Conservation (phyloP, 805 yeast genomes). For the Priceomyces melissophilus region DNA sequence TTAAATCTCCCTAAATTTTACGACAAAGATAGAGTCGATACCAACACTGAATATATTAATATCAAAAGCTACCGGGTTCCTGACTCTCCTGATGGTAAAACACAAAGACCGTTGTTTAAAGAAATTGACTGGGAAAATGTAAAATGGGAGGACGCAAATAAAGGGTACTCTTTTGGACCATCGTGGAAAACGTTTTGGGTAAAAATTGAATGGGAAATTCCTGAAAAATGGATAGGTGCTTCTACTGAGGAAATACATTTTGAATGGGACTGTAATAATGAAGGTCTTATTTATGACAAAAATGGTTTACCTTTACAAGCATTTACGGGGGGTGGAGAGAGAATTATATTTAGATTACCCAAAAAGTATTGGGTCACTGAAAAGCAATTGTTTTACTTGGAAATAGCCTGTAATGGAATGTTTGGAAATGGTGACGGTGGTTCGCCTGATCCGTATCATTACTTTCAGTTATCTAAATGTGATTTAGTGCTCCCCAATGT, state of each 20-base stretch:
- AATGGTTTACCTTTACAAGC: constrained; percentile 77
- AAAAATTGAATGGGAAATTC: constrained; percentile 61
- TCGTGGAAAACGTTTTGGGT: constrained; percentile 98
- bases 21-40: constrained; percentile 55
- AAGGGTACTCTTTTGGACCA: constrained; percentile 84
- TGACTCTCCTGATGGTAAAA: constrained; percentile 39
- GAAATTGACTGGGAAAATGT: constrained; percentile 48
- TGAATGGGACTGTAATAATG: constrained; percentile 84
- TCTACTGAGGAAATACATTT: constrained; percentile 53
- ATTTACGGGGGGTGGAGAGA: constrained; percentile 79
- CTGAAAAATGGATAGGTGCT: constrained; percentile 50
- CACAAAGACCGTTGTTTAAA: constrained; percentile 60
- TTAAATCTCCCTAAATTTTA: constrained; percentile 82
- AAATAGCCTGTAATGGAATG: constrained; percentile 93
- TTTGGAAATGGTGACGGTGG: constrained; percentile 67
- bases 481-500: constrained; percentile 80
- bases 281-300: constrained; percentile 72
- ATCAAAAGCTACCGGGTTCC: constrained; percentile 74
- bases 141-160: constrained; percentile 53
- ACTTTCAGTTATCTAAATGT: constrained; percentile 63
- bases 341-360: constrained; percentile 72
- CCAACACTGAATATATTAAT: constrained; percentile 41
- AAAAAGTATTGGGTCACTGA: constrained; percentile 46
- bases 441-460: constrained; percentile 65
- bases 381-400: constrained; percentile 71